Percentiles rank a stretch among this genome's conserved stretches.
Conservation (phyloP, 495 filamentous ascomycete genomes). For the Penicillium desertorum region DNA sequence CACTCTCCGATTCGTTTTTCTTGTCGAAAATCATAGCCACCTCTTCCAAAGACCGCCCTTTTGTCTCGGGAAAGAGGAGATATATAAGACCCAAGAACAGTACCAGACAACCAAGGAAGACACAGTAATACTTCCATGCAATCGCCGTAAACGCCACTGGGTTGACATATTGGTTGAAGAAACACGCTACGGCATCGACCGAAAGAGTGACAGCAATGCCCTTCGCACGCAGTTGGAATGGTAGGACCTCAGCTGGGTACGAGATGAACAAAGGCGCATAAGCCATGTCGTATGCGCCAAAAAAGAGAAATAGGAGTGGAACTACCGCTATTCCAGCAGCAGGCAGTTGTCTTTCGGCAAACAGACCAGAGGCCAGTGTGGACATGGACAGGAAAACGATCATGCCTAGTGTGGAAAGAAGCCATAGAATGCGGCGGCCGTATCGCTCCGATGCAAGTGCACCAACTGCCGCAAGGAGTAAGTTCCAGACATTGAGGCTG, state of each 20-base stretch:
- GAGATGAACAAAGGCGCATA: conserved; percentile 62
- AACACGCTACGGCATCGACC: conserved; percentile 56
- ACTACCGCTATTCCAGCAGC: conserved; percentile 53
- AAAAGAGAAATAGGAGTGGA: conserved; percentile 62
- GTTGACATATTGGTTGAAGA: conserved; percentile 60
- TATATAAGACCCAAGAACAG: conserved; percentile 61
- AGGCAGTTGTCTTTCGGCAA: conserved; percentile 45
- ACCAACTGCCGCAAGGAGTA: conserved; percentile 39
- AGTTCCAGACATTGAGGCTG: conserved; percentile 29
- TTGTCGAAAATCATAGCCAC: conserved; percentile 59
- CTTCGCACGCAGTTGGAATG: conserved; percentile 68
- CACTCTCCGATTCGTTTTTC: not conserved
- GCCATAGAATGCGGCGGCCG: conserved; percentile 57
- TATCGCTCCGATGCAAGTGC: conserved; percentile 57
- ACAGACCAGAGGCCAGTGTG: conserved; percentile 54
- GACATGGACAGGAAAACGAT: conserved; percentile 54
- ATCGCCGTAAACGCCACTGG: conserved; percentile 52
- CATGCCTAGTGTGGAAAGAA: conserved; percentile 56
- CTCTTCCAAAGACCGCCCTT: conserved; percentile 64
- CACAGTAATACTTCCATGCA: conserved; percentile 60
- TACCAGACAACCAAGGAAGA: conserved; percentile 55
- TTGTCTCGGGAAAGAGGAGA: conserved; percentile 68
- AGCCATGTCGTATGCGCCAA: conserved; percentile 54
- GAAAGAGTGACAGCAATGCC: conserved; percentile 65
- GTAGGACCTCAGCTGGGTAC: conserved; percentile 65